Percentiles rank a stretch among this genome's conserved stretches.
phyloP scores from a whole-genome alignment of 129 eudicot species.

The Artemisia tridentata region DNA sequence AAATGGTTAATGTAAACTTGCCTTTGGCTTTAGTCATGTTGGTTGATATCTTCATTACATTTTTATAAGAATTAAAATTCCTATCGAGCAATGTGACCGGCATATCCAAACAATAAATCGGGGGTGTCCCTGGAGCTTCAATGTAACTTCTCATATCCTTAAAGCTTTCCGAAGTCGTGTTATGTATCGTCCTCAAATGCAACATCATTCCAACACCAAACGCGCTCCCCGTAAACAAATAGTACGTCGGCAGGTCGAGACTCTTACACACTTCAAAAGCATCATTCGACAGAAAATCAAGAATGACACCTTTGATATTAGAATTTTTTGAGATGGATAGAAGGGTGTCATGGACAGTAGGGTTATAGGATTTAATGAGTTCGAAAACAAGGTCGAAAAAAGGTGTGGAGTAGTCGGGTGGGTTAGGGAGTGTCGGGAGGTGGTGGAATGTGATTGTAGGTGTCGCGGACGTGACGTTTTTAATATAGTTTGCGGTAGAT shows the following conservation, averaged over 20 bases:
- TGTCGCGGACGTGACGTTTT: slow-evolving; percentile 23
- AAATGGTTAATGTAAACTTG: neutral
- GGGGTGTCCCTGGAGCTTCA: slow-evolving; percentile 16
- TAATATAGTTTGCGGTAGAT: slow-evolving; percentile 35
- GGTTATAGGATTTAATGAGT: neutral
- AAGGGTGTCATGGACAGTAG: slow-evolving; percentile 3
- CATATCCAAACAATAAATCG: slow-evolving; percentile 10
- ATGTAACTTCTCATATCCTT: slow-evolving; percentile 12
- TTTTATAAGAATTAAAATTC: neutral
- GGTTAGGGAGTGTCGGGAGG: slow-evolving; percentile 22
- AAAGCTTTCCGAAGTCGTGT: neutral
- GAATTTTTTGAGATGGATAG: slow-evolving; percentile 6
- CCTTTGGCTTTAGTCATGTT: slow-evolving; percentile 17
- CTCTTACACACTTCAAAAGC: slow-evolving; percentile 2
- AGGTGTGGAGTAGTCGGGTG: slow-evolving; percentile 10
- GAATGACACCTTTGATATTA: slow-evolving; percentile 15
- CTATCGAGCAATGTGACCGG: neutral
- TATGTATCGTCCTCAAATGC: neutral
- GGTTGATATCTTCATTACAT: neutral
- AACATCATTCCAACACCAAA: neutral
- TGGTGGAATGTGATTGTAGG: slow-evolving; percentile 44
- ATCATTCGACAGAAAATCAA: slow-evolving; percentile 16
- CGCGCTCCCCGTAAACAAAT: slow-evolving; percentile 13
- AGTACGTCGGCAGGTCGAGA: slow-evolving; percentile 22
- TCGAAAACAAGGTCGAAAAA: slow-evolving; percentile 6